A percentile compares a stretch with the other conserved stretches of the same genome.
Conservation (phyloP, 108 stramenopile species). For the Licmophora abbreviata region DNA sequence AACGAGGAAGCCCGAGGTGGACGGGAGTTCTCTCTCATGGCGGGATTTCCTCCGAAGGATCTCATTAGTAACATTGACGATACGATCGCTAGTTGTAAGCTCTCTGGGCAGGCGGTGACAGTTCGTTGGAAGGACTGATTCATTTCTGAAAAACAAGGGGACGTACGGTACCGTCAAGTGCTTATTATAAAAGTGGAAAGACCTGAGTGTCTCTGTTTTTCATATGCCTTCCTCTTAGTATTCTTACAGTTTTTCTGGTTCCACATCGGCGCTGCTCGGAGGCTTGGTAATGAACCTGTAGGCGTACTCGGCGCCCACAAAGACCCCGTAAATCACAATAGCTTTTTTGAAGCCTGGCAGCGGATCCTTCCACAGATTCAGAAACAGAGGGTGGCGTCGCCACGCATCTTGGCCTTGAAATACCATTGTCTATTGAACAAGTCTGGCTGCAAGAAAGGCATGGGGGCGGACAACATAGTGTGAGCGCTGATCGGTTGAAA, state of each 20-base stretch:
- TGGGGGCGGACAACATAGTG: no score
- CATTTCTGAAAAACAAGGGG: neutral
- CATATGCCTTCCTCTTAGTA: neutral
- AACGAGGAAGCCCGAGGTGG: conserved; percentile 57
- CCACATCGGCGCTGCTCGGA: no score
- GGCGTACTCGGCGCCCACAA: conserved; percentile 49
- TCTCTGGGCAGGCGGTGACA: conserved; percentile 13
- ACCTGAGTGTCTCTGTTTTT: neutral
- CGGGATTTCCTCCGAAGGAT: conserved; percentile 79
- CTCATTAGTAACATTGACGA: conserved; percentile 42
- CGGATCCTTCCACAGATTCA: conserved; percentile 69
- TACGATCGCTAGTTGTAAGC: conserved; percentile 49
- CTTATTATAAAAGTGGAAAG: neutral
- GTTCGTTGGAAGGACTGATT: conserved; percentile 3
- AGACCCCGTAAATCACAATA: conserved; percentile 64
- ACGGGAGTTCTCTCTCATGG: conserved; percentile 60
- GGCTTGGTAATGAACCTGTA: conserved; percentile 31
- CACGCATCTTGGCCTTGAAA: conserved; percentile 86
- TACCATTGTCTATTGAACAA: no score
- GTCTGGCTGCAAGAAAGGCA: no score
- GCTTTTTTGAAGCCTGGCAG: conserved; percentile 82
- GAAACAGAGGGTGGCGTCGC: conserved; percentile 71
- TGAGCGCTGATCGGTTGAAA: no score
- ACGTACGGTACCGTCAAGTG: neutral
- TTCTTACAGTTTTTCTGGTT: no score